Conservation (phyloP, 1,284 basidiomycete genomes). For the Spongispora temasekensis region DNA sequence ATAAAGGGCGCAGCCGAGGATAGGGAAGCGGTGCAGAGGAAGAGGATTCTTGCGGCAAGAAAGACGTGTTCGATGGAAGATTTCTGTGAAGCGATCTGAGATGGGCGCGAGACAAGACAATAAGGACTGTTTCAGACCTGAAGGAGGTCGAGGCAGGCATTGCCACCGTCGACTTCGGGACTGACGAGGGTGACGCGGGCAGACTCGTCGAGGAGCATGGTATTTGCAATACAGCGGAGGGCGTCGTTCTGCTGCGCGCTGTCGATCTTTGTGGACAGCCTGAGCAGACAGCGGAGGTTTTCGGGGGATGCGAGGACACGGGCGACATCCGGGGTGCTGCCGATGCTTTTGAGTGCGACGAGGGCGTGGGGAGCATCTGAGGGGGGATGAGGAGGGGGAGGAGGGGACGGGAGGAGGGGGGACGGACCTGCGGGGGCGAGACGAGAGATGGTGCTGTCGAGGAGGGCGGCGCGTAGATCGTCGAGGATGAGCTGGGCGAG, state of each 20-base stretch:
- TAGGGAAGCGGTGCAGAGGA: conserved; percentile 63
- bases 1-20: conserved; percentile 48
- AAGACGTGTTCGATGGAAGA: conserved; percentile 64
- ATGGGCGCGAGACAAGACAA: conserved; percentile 3
- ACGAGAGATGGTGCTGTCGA: conserved; percentile 42
- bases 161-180: conserved; percentile 62
- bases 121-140: conserved; percentile 49
- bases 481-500: conserved; percentile 58
- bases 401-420: conserved; percentile 12
- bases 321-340: conserved; percentile 71
- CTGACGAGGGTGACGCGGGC: conserved; percentile 60
- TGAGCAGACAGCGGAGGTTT: conserved; percentile 56
- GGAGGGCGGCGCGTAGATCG: conserved; percentile 51
- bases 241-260: conserved; percentile 51
- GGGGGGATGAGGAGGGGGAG: conserved; percentile 2
- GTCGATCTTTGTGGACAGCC: conserved; percentile 57
- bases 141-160: conserved; percentile 54
- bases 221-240: conserved; percentile 74
- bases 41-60: conserved; percentile 74
- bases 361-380: conserved; percentile 66
- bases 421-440: conserved; percentile 54
- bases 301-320: conserved; percentile 54
- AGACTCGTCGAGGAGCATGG: conserved; percentile 64
- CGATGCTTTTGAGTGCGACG: conserved; percentile 73
- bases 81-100: conserved; percentile 53